These are phyloP conservation scores for Aphanomyces euteiches DNA, from an alignment of 352 stramenopile genomes.

Conservation along the genomic window DNA sequence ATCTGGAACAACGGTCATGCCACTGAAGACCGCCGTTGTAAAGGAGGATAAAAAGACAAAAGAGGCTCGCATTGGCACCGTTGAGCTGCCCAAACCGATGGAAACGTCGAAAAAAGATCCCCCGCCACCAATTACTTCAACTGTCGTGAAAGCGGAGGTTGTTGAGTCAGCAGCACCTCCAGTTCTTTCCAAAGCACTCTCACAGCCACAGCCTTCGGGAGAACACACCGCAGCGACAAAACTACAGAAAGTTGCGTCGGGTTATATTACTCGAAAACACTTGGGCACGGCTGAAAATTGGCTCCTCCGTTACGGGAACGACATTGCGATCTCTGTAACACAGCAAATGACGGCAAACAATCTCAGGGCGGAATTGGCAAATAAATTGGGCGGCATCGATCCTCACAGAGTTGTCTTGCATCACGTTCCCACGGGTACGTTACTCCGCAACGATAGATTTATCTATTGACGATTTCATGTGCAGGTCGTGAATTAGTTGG, in stretches of 20 bases:
- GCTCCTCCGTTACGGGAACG: constrained; percentile 37
- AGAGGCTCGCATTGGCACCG: too few relatives aligned
- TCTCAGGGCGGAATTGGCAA: constrained; percentile 47
- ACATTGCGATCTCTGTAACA: constrained; percentile 44
- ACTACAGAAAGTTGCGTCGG: constrained; percentile 50
- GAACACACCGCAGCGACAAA: constrained; percentile 36
- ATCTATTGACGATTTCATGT: neutral
- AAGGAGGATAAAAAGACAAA: too few relatives aligned
- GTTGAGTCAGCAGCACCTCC: too few relatives aligned
- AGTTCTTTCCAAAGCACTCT: too few relatives aligned
- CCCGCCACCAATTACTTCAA: too few relatives aligned
- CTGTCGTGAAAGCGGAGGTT: too few relatives aligned
- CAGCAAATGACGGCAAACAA: constrained; percentile 57
- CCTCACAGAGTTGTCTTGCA: constrained; percentile 45
- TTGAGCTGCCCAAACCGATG: neutral
- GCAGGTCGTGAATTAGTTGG: constrained; percentile 21
- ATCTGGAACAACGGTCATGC: neutral
- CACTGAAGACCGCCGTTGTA: too few relatives aligned
- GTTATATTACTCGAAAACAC: constrained; percentile 41
- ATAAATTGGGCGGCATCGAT: constrained; percentile 40
- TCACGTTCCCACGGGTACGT: constrained; percentile 33
- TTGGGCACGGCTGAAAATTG: constrained; percentile 53
- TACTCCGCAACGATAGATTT: constrained; percentile 35
- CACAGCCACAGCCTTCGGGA: too few relatives aligned
- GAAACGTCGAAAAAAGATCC: neutral